phyloP scores from a whole-genome alignment of 1,284 basidiomycete species.

The Tilletia horrida region DNA sequence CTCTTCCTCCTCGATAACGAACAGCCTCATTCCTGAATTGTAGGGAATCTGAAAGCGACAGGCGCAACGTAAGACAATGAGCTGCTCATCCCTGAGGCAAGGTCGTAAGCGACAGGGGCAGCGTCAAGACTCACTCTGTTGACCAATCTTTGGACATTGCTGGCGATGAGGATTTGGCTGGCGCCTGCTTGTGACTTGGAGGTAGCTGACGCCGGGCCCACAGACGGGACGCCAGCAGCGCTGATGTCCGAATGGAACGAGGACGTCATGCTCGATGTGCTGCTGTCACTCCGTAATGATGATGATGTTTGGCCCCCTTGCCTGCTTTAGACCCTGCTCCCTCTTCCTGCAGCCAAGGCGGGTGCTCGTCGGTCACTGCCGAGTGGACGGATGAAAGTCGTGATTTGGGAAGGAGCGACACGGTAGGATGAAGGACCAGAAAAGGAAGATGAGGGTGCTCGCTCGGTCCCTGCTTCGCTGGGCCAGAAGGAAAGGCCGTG shows the following conservation, averaged over 20 bases:
- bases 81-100: not conserved
- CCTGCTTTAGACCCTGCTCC: too few species aligned
- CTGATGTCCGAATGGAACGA: conserved; percentile 16
- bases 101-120: not conserved
- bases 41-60: conserved; percentile 31
- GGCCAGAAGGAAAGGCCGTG: too few species aligned
- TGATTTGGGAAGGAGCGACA: too few species aligned
- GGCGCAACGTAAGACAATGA: not conserved
- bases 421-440: too few species aligned
- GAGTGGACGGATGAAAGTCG: too few species aligned
- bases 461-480: too few species aligned
- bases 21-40: conserved; percentile 40
- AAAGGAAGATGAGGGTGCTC: too few species aligned
- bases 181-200: conserved; percentile 20
- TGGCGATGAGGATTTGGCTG: conserved; percentile 40
- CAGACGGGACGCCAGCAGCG: not conserved
- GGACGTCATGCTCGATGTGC: conserved; percentile 11
- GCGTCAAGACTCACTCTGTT: conserved; percentile 27
- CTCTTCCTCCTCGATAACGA: conserved; percentile 42
- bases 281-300: not conserved
- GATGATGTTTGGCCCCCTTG: too few species aligned
- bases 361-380: too few species aligned
- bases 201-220: not conserved
- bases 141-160: conserved; percentile 44
- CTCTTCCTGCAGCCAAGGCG: too few species aligned